These are phyloP conservation scores for Trypanosoma boissoni DNA, from an alignment of 208 protist genomes.

Conservation along the genomic window DNA sequence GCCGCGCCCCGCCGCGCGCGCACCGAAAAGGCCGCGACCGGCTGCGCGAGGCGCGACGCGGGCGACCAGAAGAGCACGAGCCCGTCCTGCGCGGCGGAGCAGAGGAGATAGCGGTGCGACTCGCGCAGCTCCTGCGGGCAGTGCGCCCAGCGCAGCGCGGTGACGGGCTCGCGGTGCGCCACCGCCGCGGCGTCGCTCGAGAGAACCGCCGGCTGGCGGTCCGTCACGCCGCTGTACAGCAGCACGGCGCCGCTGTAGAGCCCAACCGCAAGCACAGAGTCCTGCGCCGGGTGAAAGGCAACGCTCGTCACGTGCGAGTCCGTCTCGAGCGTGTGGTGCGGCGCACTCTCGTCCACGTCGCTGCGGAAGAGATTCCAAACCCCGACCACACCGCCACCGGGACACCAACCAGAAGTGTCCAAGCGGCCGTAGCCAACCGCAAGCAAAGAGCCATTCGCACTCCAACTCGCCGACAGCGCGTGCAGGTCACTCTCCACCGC, in stretches of 20 bases:
- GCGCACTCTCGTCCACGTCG: constrained; percentile 51
- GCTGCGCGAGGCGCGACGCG: constrained; percentile 58
- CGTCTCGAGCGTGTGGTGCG: constrained; percentile 77
- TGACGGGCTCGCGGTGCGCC: constrained; percentile 75
- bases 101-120: constrained; percentile 68
- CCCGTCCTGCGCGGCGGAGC: constrained; percentile 74
- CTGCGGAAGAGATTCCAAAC: constrained; percentile 78
- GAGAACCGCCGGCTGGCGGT: constrained; percentile 35
- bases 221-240: constrained; percentile 61
- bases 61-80: constrained; percentile 69
- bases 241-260: constrained; percentile 89
- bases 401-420: constrained; percentile 87
- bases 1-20: constrained; percentile 41
- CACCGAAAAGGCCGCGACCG: constrained; percentile 57
- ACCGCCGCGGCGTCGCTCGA: constrained; percentile 29
- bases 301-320: constrained; percentile 77
- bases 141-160: constrained; percentile 71
- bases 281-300: constrained; percentile 81
- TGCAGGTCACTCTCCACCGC: constrained; percentile 67
- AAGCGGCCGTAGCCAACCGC: constrained; percentile 85
- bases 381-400: constrained; percentile 72
- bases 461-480: constrained; percentile 78
- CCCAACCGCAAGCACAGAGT: constrained; percentile 78
- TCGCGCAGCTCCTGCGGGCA: constrained; percentile 53
- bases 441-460: constrained; percentile 74